Conservation (phyloP, 75 land plant genomes). For the Ceratopteris richardii region DNA sequence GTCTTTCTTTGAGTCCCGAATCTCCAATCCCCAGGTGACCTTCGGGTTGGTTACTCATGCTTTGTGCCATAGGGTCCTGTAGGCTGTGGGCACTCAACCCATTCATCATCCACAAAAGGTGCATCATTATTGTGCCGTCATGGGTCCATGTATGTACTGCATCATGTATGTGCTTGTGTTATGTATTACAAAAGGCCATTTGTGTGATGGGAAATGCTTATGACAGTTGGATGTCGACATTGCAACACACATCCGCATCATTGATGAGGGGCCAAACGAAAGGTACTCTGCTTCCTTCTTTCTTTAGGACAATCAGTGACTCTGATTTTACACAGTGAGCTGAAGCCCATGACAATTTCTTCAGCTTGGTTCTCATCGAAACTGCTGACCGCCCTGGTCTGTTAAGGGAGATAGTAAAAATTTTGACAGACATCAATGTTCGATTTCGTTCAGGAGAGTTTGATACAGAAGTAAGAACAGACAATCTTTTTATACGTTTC, state of each 20-base stretch:
- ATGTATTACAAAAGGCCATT: too few species aligned
- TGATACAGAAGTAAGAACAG: slow-evolving; percentile 66
- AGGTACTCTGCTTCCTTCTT: slow-evolving; percentile 20
- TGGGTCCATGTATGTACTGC: too few species aligned
- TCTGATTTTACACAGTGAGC: too few species aligned
- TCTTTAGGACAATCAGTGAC: too few species aligned
- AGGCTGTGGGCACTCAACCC: too few species aligned
- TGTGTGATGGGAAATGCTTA: not conserved
- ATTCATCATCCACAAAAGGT: too few species aligned
- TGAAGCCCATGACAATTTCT: slow-evolving; percentile 13
- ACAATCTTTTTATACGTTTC: not conserved
- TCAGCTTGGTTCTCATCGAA: slow-evolving; percentile 74
- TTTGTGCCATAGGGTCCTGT: too few species aligned
- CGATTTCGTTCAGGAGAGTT: slow-evolving; percentile 89
- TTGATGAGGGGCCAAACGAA: slow-evolving; percentile 56
- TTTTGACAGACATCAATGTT: slow-evolving; percentile 61
- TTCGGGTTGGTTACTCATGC: too few species aligned
- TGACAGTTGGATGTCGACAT: slow-evolving; percentile 57
- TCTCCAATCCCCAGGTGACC: too few species aligned
- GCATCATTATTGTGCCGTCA: too few species aligned
- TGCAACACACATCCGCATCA: slow-evolving; percentile 53
- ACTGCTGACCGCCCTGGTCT: slow-evolving; percentile 92
- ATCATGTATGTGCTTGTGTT: too few species aligned
- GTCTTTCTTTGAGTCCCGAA: too few species aligned
- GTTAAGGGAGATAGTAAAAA: slow-evolving; percentile 72